Percentiles rank a stretch among this genome's conserved stretches.
Evolutionary conservation across 768 basidiomycete genomes (phyloP).

Genomic region (Trichaptum fuscoviolaceum): DNA sequence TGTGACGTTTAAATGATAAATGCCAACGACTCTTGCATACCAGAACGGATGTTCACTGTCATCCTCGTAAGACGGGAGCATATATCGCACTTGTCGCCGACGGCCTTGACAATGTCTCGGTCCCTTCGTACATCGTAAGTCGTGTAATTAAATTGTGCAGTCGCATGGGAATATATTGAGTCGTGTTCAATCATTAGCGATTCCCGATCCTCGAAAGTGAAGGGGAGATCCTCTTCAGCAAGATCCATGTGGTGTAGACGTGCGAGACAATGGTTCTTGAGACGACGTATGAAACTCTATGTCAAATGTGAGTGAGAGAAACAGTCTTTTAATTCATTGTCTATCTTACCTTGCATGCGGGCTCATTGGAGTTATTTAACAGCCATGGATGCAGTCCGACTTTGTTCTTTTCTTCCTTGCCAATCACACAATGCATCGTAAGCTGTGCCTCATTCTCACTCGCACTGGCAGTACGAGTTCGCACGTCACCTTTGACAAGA

Average conservation of each 20-base stretch:
- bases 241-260: constrained; percentile 18
- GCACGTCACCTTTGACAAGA: too few relatives aligned
- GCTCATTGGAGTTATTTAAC: too few relatives aligned
- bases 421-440: too few relatives aligned
- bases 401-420: background rate
- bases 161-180: constrained; percentile 7
- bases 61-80: constrained; percentile 22
- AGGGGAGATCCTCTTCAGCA: constrained; percentile 23
- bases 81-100: constrained; percentile 25
- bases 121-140: constrained; percentile 36
- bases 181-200: background rate
- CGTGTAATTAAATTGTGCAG: constrained; percentile 33
- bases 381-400: background rate
- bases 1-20: constrained; percentile 26
- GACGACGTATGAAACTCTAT: background rate
- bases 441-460: too few relatives aligned
- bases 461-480: too few relatives aligned
- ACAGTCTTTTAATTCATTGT: background rate
- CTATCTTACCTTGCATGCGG: too few relatives aligned
- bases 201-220: constrained; percentile 1
- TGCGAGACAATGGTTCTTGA: constrained; percentile 26
- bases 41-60: constrained; percentile 23
- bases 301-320: too few relatives aligned
- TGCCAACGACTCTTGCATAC: constrained; percentile 30
- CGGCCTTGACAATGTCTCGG: constrained; percentile 38